Percentiles rank a stretch among this genome's conserved stretches.
phyloP scores from a whole-genome alignment of 2,329 filamentous ascomycete species.

The Cercospora sojina region DNA sequence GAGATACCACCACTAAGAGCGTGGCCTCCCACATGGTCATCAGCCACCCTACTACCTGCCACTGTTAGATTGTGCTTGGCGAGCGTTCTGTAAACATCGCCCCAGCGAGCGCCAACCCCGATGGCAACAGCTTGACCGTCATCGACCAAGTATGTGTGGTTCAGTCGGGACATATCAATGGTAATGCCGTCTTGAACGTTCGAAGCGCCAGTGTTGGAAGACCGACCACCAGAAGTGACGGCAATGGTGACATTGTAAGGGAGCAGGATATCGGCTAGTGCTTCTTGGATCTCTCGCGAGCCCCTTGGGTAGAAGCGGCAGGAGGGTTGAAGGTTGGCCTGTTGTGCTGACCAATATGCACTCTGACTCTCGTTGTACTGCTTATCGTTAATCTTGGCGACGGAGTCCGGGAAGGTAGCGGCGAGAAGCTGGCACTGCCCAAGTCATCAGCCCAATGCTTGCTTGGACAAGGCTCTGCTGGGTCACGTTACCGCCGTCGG shows the following conservation, averaged over 20 bases:
- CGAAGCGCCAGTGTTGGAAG: conserved; percentile 26
- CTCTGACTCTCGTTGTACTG: conserved; percentile 12
- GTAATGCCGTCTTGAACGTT: conserved; percentile 32
- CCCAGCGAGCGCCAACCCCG: conserved; percentile 20
- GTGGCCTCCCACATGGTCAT: conserved; percentile 49
- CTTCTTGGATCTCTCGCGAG: conserved; percentile 23
- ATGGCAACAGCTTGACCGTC: conserved; percentile 13
- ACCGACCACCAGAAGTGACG: conserved; percentile 32
- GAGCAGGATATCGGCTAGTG: conserved; percentile 23
- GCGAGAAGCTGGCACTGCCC: conserved; percentile 18
- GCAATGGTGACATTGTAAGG: conserved; percentile 28
- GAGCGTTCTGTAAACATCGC: conserved; percentile 43
- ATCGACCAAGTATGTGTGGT: conserved; percentile 1
- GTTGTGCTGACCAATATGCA: conserved; percentile 19
- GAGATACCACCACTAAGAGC: conserved; percentile 50
- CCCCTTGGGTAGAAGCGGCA: conserved; percentile 24
- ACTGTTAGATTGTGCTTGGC: conserved; percentile 45
- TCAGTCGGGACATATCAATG: conserved; percentile 30
- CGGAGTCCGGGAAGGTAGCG: conserved; percentile 16
- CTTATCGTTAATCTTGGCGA: conserved; percentile 11
- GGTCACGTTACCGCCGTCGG: neutral
- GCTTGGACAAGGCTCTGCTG: neutral
- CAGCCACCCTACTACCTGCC: conserved; percentile 46
- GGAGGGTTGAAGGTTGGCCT: conserved; percentile 13
- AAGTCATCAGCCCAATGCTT: neutral